Evolutionary conservation across 164 flowering plant species (phyloP), one percentile per base, ranked within the genome.

Genomic region (grape (Vitis vinifera)): DNA sequence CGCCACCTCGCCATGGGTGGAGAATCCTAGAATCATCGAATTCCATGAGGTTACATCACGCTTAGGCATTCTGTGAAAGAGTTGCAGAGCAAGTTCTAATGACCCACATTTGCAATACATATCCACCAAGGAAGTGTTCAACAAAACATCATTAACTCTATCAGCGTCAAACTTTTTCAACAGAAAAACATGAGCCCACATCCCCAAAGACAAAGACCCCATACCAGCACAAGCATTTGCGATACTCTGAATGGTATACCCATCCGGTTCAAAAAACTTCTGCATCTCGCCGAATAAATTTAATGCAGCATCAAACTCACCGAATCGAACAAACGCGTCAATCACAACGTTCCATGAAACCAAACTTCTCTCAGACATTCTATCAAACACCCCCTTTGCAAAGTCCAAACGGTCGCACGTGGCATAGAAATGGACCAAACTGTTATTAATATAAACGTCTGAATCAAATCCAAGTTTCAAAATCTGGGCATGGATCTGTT

Each of bases 51-150:
- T 80, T 55, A 89, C 72, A 70, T 90, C 87, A 9, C 84, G 81
- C 23, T 67, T 67, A 11, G 51, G 65, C 95, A 90, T 89, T 51
- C 75, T 48, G 58, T 81, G 71, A 63, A 92, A 91, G 30, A 92
- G 81, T 68, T 86, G 88, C 37, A 51, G 14, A 62, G 90, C 92
- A 59, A 88, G 61, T 8, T 75, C 74, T 31, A 88, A n/a, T 14
- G 82, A 76, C 59, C 97, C 98, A 73, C 97, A 87, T 75, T 88
- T 93, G 74, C 83, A 79, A 62, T 93, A 89, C 94, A 91, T 88
- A 55, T 91, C 91, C 16, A 91, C 48, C 75, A 92, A 67, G 4
- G 81, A 82, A 76, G 84, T 82, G 49, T 79, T 84, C 69, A 88
- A 55, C 65, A 82, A 62, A 72, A 88, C 85, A 77, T 84, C 91